Conservation (phyloP, 176 grass and related monocot species). For the Triticum dicoccoides region DNA sequence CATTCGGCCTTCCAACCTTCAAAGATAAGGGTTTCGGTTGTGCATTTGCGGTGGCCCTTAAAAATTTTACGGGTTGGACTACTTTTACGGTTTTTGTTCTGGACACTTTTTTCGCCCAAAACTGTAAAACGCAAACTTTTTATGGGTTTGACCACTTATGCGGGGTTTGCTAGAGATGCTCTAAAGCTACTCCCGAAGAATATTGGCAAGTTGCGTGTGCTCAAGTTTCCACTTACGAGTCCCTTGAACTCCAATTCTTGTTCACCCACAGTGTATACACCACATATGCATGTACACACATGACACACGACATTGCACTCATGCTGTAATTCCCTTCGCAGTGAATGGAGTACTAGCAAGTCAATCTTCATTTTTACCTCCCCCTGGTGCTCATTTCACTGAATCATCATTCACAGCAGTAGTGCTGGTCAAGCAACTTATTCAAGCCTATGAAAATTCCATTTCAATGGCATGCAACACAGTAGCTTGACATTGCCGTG, state of each 20-base stretch:
- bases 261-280: no score
- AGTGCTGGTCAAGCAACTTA: neutral
- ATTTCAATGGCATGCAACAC: constrained; percentile 26
- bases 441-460: neutral
- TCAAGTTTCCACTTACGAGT: neutral
- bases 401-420: neutral
- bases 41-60: no score
- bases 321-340: no score
- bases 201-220: neutral
- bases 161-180: no score
- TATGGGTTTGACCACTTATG: no score
- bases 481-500: neutral
- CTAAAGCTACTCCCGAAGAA: neutral
- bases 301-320: no score
- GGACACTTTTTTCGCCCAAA: no score
- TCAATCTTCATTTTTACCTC: neutral
- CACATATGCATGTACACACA: neutral
- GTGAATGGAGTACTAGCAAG: neutral
- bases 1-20: no score
- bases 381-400: neutral
- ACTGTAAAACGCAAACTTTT: no score
- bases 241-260: neutral
- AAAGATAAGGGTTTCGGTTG: no score
- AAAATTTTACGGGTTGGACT: no score
- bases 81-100: no score